Evolutionary conservation across 108 stramenopile genomes (phyloP).

Genomic region (Fistulifera solaris): DNA sequence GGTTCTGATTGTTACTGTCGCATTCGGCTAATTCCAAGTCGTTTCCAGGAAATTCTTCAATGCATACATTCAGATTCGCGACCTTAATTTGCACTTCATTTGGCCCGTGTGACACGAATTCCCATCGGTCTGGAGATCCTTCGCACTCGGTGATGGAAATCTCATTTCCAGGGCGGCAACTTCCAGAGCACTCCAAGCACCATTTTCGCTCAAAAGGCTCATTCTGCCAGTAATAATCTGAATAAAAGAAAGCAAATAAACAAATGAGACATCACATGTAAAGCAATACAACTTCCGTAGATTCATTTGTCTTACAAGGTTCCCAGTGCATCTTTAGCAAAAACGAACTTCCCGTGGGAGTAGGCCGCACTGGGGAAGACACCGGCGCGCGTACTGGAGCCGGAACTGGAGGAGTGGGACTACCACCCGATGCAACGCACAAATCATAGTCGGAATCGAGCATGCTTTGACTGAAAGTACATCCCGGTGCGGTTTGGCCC

Average conservation of each 20-base stretch:
- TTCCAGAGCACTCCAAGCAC: slow-evolving; percentile 34
- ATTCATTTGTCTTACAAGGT: no score
- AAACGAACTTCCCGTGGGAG: no score
- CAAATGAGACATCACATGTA: no score
- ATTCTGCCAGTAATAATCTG: slow-evolving; percentile 48
- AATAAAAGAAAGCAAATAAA: no score
- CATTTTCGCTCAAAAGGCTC: slow-evolving; percentile 34
- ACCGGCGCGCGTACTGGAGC: no score
- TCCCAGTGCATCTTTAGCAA: no score
- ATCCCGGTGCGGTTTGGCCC: slow-evolving; percentile 19
- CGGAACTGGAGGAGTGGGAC: no score
- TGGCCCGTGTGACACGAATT: not conserved
- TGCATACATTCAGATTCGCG: not conserved
- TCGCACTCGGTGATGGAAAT: not conserved
- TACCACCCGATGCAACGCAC: no score
- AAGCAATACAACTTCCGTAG: no score
- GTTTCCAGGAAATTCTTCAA: not conserved
- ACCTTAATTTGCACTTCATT: slow-evolving; percentile 4
- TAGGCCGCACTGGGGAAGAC: no score
- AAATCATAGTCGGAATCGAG: no score
- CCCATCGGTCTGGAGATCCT: no score
- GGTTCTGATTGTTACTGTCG: not conserved
- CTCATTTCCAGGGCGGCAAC: not conserved
- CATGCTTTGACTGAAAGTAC: not conserved
- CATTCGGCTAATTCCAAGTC: not conserved